These are phyloP conservation scores for Parmelia sp. DNA, from an alignment of 495 filamentous ascomycete genomes.

Conservation along the genomic window DNA sequence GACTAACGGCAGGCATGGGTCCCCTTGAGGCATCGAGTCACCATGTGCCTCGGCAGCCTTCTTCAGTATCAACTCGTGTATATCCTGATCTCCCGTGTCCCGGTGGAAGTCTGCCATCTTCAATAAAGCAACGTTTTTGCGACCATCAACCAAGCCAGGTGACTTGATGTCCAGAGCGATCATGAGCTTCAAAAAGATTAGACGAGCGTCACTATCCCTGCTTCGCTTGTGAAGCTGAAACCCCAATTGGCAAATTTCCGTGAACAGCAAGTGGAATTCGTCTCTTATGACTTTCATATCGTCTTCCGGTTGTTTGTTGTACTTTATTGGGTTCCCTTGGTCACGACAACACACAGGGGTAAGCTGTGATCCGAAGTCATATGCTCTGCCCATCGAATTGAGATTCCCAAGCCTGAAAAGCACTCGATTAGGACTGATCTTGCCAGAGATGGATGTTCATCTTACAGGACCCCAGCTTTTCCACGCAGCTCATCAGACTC, in stretches of 20 bases:
- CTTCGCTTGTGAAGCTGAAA: background rate
- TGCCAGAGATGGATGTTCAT: background rate
- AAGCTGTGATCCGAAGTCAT: background rate
- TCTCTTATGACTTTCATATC: background rate
- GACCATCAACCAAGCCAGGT: background rate
- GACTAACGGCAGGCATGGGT: background rate
- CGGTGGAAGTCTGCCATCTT: slow-evolving; percentile 1
- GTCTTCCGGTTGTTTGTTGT: background rate
- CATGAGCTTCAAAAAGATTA: background rate
- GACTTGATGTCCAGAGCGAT: background rate
- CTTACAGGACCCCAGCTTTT: background rate
- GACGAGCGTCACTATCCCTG: background rate
- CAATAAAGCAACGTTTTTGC: background rate
- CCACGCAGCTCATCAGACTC: background rate
- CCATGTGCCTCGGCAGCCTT: background rate
- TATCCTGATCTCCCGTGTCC: background rate
- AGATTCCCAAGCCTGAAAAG: background rate
- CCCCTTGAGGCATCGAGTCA: too few relatives aligned
- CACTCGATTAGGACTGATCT: background rate
- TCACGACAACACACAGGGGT: background rate
- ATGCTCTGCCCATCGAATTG: background rate
- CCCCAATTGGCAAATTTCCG: background rate
- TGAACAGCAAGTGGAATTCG: background rate
- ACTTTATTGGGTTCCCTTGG: background rate
- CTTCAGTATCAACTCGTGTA: background rate